Evolutionary conservation across 1,139 yeast species (phyloP), one percentile per base, ranked within the genome.

Genomic region (Debaryomycetaceae sp.): DNA sequence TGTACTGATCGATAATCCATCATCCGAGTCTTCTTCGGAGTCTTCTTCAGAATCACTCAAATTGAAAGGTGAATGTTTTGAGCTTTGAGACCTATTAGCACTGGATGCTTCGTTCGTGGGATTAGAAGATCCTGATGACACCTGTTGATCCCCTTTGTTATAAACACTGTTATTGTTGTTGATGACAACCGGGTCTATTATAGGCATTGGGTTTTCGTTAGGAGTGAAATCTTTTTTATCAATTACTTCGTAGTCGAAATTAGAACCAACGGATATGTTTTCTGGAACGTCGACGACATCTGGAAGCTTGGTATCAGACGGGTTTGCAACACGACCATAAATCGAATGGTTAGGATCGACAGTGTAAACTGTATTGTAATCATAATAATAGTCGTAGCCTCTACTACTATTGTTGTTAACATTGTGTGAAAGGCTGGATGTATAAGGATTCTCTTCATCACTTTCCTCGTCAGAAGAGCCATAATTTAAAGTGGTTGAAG

Each of bases 331-430:
- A 35, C 47, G 54, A 1, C 73, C 73, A 50, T 66, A 70, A 9
- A 71, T 62, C 5, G 75, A 68, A 48, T 79, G 78, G 48, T 77
- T 68, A 20, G 80, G 78, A 52, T 80, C 81, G 35, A 72, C 77
- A 4, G 82, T 77, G 59, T 86, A 88, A 20, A 89, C 97, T 1
- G 93, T 78, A 59, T 87, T 88, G 64, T 89, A 89, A 65, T 90
- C 96, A 61, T 90, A 90, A 60, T 84, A 83, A 68, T 87, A 86
- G 60, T 86, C 90, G 59, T 83, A 84, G 41, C 96, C 93, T 65
- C 95, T 76, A 49, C 71, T 68, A 50, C 81, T 76, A 47, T 87
- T 81, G 48, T 87, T 81, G 55, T 81, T 80, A 34, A 86, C 84
- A 61, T 86, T 85, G 64, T 87, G 95, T 5, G 91, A 83, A 49